Evolutionary conservation across 768 basidiomycete species (phyloP), one percentile per base, ranked within the genome.

Genomic region (Mycena crocata): DNA sequence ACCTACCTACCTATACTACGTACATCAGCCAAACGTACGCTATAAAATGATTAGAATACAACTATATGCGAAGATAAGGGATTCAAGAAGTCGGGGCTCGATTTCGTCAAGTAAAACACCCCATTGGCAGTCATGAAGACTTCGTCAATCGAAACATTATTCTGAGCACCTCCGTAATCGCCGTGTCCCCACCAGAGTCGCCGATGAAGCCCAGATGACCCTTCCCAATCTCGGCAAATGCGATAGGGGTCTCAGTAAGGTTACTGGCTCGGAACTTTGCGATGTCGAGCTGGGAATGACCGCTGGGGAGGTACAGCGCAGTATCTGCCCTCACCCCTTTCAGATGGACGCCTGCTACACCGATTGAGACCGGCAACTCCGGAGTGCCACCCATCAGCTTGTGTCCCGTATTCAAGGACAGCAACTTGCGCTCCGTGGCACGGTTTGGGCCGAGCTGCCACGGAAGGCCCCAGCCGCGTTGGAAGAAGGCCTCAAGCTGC

Each of bases 161-260:
- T n/a, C 78, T 69, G 24, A 79, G 54, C 14, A 82, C 69, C 12
- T 69, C 71, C 32, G 75, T 71, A 12, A 73, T 69, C 46, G 68
- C 72, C 1, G 70, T 72, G 60, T 82, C 80, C 44, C 74, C 69
- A 40, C 78, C 77, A 7, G 76, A 73, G 50, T 79, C 78, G 1
- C 82, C 81, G 24, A 82, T 67, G 37, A 78, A 85, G 10, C 80
- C 78, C 39, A 85, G 52, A 57, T 76, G 73, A 1, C 84, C 83
- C 57, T 80, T 75, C 15, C 75, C 78, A 23, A 83, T 69, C 35
- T 69, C 64, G 1, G 77, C 62, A 56, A 74, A 75, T 32, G 76
- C 73, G 13, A 77, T 71, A 14, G 78, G 66, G 30, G 66, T 62
- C 50, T 67, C 66, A 2, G 40, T 35, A 21, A 57, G 57, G 23